phyloP scores from a whole-genome alignment of 2,329 filamentous ascomycete genomes.

The Colletotrichum cereale region DNA sequence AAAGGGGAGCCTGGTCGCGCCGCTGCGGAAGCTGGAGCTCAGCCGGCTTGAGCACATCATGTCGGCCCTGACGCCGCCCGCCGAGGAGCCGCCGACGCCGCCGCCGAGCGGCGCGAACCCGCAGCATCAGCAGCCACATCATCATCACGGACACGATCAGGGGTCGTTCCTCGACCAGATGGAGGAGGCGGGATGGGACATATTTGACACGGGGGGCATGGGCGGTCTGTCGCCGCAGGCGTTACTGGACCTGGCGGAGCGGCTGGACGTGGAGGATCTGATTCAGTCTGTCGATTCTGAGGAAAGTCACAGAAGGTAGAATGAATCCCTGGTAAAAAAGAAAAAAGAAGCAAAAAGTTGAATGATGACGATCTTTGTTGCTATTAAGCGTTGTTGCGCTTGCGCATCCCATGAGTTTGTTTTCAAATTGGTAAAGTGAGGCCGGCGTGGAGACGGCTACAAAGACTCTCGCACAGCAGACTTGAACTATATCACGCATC shows the following conservation, averaged over 20 bases:
- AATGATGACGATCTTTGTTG: not conserved
- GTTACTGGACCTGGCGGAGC: slow-evolving; percentile 48
- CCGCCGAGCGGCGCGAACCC: slow-evolving; percentile 30
- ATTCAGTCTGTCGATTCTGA: slow-evolving; percentile 32
- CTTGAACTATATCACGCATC: slow-evolving; percentile 1
- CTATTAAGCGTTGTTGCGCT: not conserved
- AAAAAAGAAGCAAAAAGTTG: not conserved
- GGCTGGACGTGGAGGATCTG: slow-evolving; percentile 44
- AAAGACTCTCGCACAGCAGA: slow-evolving; percentile 24
- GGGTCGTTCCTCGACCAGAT: slow-evolving; percentile 32
- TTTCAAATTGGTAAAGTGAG: not conserved
- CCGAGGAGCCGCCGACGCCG: slow-evolving; percentile 38
- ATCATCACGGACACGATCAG: slow-evolving; percentile 32
- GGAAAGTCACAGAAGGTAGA: not conserved
- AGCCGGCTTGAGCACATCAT: slow-evolving; percentile 53
- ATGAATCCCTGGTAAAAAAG: not conserved
- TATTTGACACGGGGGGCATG: slow-evolving; percentile 49
- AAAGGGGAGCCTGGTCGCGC: slow-evolving; percentile 54
- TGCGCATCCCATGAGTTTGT: not conserved
- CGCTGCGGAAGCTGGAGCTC: slow-evolving; percentile 52
- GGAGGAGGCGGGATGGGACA: slow-evolving; percentile 46
- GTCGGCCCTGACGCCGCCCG: slow-evolving; percentile 49
- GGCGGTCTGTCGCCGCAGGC: slow-evolving; percentile 49
- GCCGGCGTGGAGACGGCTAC: not conserved
- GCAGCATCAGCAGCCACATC: slow-evolving; percentile 18